phyloP scores from a whole-genome alignment of 2,329 filamentous ascomycete genomes.

The Domatiomyces globalis region DNA sequence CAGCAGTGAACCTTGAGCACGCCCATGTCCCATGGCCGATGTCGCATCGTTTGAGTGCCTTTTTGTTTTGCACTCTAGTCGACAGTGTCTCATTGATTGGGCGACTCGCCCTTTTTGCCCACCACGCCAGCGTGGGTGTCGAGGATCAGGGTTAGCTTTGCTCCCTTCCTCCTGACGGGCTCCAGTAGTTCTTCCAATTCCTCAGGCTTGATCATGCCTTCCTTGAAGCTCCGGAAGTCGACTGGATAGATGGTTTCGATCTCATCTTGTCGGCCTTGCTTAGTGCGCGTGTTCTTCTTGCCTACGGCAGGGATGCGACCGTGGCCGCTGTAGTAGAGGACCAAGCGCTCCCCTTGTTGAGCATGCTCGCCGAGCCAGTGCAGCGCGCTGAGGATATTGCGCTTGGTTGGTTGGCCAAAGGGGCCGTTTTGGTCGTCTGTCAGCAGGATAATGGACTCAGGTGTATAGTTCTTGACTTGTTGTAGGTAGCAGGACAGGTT shows the following conservation, averaged over 20 bases:
- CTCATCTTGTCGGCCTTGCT: not conserved
- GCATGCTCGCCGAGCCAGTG: not conserved
- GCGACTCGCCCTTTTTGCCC: not conserved
- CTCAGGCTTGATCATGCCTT: not conserved
- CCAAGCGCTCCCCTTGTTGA: not conserved
- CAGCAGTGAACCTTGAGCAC: not conserved
- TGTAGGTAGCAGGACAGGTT: not conserved
- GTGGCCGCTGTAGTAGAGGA: not conserved
- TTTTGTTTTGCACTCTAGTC: not conserved
- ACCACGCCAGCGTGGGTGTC: not conserved
- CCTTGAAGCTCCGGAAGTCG: not conserved
- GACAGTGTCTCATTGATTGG: not conserved
- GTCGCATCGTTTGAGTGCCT: not conserved
- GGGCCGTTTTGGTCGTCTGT: not conserved
- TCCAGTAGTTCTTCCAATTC: not conserved
- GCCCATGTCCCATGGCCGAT: not conserved
- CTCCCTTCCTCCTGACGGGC: not conserved
- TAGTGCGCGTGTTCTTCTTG: not conserved
- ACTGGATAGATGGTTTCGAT: constrained; percentile 1
- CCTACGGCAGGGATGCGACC: not conserved
- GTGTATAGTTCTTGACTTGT: not conserved
- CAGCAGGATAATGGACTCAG: not conserved
- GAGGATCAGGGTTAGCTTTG: not conserved
- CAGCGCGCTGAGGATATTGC: not conserved
- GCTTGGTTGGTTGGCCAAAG: not conserved